Evolutionary conservation across 495 filamentous ascomycete genomes (phyloP), one percentile per base, ranked within the genome.

Genomic region (Apodospora peruviana): DNA sequence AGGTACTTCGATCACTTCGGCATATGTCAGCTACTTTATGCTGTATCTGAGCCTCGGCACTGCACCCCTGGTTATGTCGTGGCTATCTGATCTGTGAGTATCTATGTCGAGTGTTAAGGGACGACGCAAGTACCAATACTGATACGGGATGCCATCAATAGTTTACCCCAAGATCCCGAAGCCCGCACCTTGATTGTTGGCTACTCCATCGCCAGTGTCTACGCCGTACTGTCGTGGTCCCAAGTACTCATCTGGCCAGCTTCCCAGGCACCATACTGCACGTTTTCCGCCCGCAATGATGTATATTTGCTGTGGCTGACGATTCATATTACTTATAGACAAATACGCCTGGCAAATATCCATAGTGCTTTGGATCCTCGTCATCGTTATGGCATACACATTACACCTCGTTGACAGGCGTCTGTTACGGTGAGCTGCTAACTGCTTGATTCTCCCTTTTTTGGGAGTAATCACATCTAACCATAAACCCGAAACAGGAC

Each of bases 211-310:
- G 68, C 68, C 23, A 56, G 62, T 3, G 64, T 69, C 29, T 69
- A 71, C 38, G 68, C 64, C 7, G 49, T 71, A 3, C 53, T 67
- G 14, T 58, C 68, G 0, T 71, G 68, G 68, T 66, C 62, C 5
- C 68, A 71, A 41, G 68, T 71, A 1, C 60, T 71, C 4, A 58
- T 69, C n/a, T 71, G 68, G 68, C 68, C 68, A 2, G 68, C 68
- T 12, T 56, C 61, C 7, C 58, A 71, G 43, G 68, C 68, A 5
- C 68, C 68, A 18, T 65, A 65, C 23, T 71, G 68, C 69, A 51
- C 11, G 62, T 56, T 17, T 37, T 0, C 5, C 1, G 12, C 20
- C 14, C 23, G 8, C 27, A 27, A 19, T 29, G 20, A 2, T 0
- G 24, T 22, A 7, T 20, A 11, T 4, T 19, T 12, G 9, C 32